Percentiles rank a stretch among this genome's conserved stretches.
Evolutionary conservation across 768 basidiomycete genomes (phyloP).

Genomic region (Auricularia cornea): DNA sequence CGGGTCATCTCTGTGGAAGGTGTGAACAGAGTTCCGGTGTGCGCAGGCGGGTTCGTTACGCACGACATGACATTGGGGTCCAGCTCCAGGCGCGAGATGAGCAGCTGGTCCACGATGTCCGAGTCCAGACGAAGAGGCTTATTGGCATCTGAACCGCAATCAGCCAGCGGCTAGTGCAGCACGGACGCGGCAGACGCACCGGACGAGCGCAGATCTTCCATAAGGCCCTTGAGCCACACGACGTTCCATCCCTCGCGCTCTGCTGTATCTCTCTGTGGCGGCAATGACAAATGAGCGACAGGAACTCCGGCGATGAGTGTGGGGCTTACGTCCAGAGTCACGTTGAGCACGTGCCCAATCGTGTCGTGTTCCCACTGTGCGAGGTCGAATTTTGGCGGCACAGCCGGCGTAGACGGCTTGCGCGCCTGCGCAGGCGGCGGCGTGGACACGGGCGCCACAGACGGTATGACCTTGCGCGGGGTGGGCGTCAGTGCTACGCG

Average conservation of each 20-base stretch:
- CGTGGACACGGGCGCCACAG: slow-evolving; percentile 24
- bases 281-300: slow-evolving; percentile 4
- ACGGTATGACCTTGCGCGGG: slow-evolving; percentile 14
- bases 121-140: slow-evolving; percentile 38
- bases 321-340: slow-evolving; percentile 66
- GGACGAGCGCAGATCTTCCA: slow-evolving; percentile 44
- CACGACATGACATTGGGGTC: slow-evolving; percentile 65
- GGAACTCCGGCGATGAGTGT: neutral
- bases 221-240: slow-evolving; percentile 77
- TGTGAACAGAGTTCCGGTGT: slow-evolving; percentile 6
- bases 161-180: neutral
- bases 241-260: slow-evolving; percentile 55
- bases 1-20: slow-evolving; percentile 51
- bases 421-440: slow-evolving; percentile 38
- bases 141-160: slow-evolving; percentile 14
- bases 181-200: slow-evolving; percentile 26
- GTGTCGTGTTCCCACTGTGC: slow-evolving; percentile 67
- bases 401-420: slow-evolving; percentile 26
- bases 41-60: slow-evolving; percentile 21
- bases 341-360: slow-evolving; percentile 58
- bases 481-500: slow-evolving; percentile 24
- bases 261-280: slow-evolving; percentile 44
- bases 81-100: slow-evolving; percentile 79
- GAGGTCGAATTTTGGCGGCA: slow-evolving; percentile 41
- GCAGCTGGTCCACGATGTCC: slow-evolving; percentile 64